Conservation (phyloP, 1,284 basidiomycete species). For the Rhodotorula sp. region DNA sequence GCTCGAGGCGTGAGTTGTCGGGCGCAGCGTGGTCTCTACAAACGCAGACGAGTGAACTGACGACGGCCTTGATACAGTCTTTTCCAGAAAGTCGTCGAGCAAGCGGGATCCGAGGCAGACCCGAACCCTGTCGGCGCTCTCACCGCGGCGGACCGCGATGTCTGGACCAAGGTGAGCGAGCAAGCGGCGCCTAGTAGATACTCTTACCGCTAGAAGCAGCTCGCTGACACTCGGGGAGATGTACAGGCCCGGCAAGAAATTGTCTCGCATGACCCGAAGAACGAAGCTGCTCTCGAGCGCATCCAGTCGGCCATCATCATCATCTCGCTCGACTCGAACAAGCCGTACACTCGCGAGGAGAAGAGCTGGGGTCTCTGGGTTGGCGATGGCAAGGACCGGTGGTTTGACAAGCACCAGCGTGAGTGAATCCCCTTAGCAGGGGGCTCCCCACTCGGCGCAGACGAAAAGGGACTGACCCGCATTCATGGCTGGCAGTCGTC, state of each 20-base stretch:
- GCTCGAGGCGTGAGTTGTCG: constrained; percentile 60
- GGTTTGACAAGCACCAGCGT: constrained; percentile 97
- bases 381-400: constrained; percentile 87
- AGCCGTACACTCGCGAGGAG: constrained; percentile 76
- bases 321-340: constrained; percentile 77
- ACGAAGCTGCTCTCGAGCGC: constrained; percentile 66
- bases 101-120: constrained; percentile 59
- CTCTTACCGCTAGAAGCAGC: not conserved
- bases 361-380: constrained; percentile 84
- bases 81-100: constrained; percentile 69
- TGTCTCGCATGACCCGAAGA: constrained; percentile 63
- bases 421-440: constrained; percentile 46
- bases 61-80: constrained; percentile 56
- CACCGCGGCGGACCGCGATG: constrained; percentile 83
- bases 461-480: not conserved
- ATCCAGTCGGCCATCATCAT: constrained; percentile 90
- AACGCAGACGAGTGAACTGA: not conserved
- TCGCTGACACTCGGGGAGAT: not conserved
- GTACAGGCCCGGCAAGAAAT: constrained; percentile 64
- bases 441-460: not conserved
- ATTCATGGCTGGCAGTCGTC: constrained; percentile 60
- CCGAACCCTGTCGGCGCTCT: constrained; percentile 70
- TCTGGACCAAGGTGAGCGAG: constrained; percentile 72
- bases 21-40: not conserved
- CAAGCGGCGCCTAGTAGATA: not conserved